These are phyloP conservation scores for Incumbomyces delicatus DNA, from an alignment of 2,329 filamentous ascomycete genomes.

Conservation along the genomic window DNA sequence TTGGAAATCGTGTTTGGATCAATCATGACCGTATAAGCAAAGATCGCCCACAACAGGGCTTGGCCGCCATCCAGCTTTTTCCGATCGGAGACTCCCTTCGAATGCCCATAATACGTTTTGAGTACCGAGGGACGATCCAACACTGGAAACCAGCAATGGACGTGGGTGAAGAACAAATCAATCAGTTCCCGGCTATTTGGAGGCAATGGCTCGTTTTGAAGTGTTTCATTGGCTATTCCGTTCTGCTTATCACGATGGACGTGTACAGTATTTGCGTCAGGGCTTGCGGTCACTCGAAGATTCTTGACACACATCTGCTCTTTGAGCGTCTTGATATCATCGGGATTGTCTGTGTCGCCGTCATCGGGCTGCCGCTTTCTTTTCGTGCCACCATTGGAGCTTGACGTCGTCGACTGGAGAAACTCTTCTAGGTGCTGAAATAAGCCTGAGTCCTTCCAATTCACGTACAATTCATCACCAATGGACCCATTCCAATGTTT, in stretches of 20 bases:
- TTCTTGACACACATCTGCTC: background rate
- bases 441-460: conserved; percentile 35
- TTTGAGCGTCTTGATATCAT: background rate
- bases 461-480: conserved; percentile 33
- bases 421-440: conserved; percentile 32
- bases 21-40: conserved; percentile 27
- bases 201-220: background rate
- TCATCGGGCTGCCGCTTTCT: conserved; percentile 27
- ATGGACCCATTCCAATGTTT: conserved; percentile 32
- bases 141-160: conserved; percentile 52
- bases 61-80: conserved; percentile 22
- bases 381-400: conserved; percentile 22
- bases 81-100: conserved; percentile 18
- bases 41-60: conserved; percentile 35
- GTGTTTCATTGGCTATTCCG: too few species aligned
- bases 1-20: background rate
- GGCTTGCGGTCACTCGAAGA: background rate
- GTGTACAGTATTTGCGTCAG: too few species aligned
- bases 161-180: conserved; percentile 49
- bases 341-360: conserved; percentile 1
- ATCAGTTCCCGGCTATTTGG: conserved; percentile 21
- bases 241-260: too few species aligned
- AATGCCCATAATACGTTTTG: conserved; percentile 47
- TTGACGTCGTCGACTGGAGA: conserved; percentile 26
- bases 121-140: conserved; percentile 48